Conservation (phyloP, 345 rosid species). For the Aquilaria yunnanensis region DNA sequence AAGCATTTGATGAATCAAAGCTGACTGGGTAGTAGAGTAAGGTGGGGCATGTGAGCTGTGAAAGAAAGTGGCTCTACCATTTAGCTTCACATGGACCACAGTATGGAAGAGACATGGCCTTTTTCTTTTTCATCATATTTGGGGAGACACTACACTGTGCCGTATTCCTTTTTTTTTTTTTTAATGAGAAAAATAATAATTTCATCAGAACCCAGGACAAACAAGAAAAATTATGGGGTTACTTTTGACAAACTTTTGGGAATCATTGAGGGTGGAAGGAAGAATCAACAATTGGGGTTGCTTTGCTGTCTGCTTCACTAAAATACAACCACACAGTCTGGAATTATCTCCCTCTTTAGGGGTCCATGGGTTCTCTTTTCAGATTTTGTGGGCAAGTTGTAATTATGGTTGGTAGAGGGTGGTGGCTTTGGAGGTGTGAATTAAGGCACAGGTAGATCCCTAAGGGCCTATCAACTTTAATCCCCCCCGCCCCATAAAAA, state of each 20-base stretch:
- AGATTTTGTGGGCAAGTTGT: conserved; percentile 11
- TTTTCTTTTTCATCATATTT: conserved; percentile 5
- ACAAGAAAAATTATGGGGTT: not conserved
- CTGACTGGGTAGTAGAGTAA: no score
- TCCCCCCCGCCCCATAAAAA: no score
- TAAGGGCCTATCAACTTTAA: no score
- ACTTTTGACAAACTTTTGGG: conserved; percentile 21
- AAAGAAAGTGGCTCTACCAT: no score
- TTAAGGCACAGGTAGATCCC: conserved; percentile 4
- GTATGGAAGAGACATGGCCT: not conserved
- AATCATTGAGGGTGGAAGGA: conserved; percentile 10
- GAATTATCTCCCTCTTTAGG: conserved; percentile 6
- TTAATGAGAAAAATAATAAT: not conserved
- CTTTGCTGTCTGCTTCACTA: conserved; percentile 29
- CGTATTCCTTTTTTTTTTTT: not conserved
- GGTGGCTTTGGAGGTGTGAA: not conserved
- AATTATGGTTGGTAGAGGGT: conserved; percentile 18
- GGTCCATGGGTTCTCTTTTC: conserved; percentile 12
- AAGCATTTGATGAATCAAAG: no score
- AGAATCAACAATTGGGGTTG: not conserved
- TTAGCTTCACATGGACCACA: no score
- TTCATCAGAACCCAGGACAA: conserved; percentile 4
- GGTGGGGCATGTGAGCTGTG: no score
- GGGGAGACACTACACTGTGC: not conserved
- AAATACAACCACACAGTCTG: conserved; percentile 20